Evolutionary conservation across 345 rosid genomes (phyloP).

Genomic region (Luvunga scandens): DNA sequence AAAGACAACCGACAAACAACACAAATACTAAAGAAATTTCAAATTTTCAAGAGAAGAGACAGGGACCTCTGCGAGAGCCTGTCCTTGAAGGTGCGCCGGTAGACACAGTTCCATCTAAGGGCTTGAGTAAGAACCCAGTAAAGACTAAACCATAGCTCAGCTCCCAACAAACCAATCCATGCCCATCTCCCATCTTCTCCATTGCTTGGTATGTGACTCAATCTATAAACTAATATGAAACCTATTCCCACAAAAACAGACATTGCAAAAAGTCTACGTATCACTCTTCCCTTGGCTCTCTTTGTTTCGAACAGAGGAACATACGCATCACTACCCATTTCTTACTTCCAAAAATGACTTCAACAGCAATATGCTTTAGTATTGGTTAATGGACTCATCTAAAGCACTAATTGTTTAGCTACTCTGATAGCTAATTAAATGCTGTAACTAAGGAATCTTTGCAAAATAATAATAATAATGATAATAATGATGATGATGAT

Average conservation of each 20-base stretch:
- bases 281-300: conserved; percentile 20
- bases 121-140: conserved; percentile 49
- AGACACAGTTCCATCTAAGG: conserved; percentile 40
- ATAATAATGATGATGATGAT: no score
- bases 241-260: conserved; percentile 32
- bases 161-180: conserved; percentile 46
- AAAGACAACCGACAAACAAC: not conserved
- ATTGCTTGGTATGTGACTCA: conserved; percentile 24
- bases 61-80: conserved; percentile 44
- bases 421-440: no score
- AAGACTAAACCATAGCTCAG: conserved; percentile 51
- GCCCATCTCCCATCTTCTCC: conserved; percentile 32
- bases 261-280: conserved; percentile 27
- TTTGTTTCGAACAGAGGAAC: conserved; percentile 38
- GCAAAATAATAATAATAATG: no score
- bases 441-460: no score
- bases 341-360: not conserved
- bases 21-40: not conserved
- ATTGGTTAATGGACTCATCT: not conserved
- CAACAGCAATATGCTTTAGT: not conserved
- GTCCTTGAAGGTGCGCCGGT: conserved; percentile 40
- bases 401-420: not conserved
- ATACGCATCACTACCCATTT: conserved; percentile 17
- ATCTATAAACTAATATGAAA: conserved; percentile 30
- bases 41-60: not conserved